Percentiles rank a stretch among this genome's conserved stretches.
Evolutionary conservation across 495 filamentous ascomycete genomes (phyloP).

Genomic region (Penicillium crystallinum): DNA sequence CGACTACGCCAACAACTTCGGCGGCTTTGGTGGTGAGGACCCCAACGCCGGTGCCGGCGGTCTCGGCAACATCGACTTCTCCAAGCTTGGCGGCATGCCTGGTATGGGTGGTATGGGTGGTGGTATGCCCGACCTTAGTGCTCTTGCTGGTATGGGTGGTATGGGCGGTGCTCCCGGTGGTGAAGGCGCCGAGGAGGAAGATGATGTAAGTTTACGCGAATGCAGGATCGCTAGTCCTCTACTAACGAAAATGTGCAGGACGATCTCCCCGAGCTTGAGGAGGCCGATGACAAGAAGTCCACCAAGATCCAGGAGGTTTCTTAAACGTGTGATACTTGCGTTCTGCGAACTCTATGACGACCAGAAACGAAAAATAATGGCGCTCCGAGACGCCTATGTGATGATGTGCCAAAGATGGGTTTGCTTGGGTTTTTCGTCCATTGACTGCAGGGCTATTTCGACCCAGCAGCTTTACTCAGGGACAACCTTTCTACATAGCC

Average conservation of each 20-base stretch:
- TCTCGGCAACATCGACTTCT: conserved; percentile 70
- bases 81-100: conserved; percentile 69
- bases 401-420: conserved; percentile 13
- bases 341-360: conserved; percentile 24
- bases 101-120: conserved; percentile 40
- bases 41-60: conserved; percentile 9
- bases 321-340: conserved; percentile 26
- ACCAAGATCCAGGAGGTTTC: conserved; percentile 56
- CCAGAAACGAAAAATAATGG: conserved; percentile 25
- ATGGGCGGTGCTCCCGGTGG: conserved; percentile 36
- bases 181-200: conserved; percentile 57
- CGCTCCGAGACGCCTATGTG: conserved; percentile 13
- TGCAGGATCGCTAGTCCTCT: conserved; percentile 35
- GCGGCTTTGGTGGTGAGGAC: conserved; percentile 55
- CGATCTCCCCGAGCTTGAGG: conserved; percentile 59
- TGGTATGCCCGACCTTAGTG: conserved; percentile 42
- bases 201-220: conserved; percentile 32
- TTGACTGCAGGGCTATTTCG: conserved; percentile 14
- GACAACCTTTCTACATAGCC: not conserved
- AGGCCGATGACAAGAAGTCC: conserved; percentile 36
- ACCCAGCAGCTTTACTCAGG: not conserved
- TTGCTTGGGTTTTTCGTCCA: conserved; percentile 13
- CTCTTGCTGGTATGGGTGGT: conserved; percentile 39
- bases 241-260: conserved; percentile 48
- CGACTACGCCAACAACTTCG: conserved; percentile 65